Evolutionary conservation across 257 asterid species (phyloP), one percentile per base, ranked within the genome.

Genomic region (Solanum microdontum): DNA sequence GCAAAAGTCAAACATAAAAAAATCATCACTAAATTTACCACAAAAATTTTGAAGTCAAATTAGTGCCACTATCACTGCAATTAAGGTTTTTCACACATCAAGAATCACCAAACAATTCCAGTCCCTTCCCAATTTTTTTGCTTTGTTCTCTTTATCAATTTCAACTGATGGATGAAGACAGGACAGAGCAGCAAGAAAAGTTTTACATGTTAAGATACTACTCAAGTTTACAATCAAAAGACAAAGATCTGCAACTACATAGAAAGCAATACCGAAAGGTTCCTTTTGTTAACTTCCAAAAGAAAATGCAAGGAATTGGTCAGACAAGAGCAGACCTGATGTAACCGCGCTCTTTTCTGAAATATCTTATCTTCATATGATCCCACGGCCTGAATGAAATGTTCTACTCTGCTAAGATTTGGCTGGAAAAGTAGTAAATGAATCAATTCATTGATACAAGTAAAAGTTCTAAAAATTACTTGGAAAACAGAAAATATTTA

Each of bases 381-480:
- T 75, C 99, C 99, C 87, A 96, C 98, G 55, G 99, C 98, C 92
- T 96, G 98, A 90, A 96, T 97, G 80, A 94, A 97, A 89, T 91
- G 98, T 87, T 97, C 98, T 87, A 97, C 99, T 88, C 92, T 88
- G 92, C 90, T 87, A 88, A 97, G 93, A 89, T 93, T 94, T 45
- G 99, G 98, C 99, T 97, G 94, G 82, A 85, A 87, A 89, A 64
- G 28, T 83, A 45, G 86, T 34, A 83, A 40, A 39, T 36, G 75
- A 86, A 83, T 58, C 37, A 74, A 80, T 73, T 39, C 39, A 73
- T 24, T 7, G 48, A 74, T 74, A 74, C 11, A 36, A 36, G 55
- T 21, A 36, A 11, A 23, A 21, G 82, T 74, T 36, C 55, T 45
- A 74, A 23, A 15, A 34, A 36, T 74, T 34, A 74, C 83, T 75